A percentile compares a stretch with the other conserved stretches of the same genome.
These are phyloP conservation scores for Agrocybe praecox DNA, from an alignment of 768 basidiomycete species.

Conservation along the genomic window DNA sequence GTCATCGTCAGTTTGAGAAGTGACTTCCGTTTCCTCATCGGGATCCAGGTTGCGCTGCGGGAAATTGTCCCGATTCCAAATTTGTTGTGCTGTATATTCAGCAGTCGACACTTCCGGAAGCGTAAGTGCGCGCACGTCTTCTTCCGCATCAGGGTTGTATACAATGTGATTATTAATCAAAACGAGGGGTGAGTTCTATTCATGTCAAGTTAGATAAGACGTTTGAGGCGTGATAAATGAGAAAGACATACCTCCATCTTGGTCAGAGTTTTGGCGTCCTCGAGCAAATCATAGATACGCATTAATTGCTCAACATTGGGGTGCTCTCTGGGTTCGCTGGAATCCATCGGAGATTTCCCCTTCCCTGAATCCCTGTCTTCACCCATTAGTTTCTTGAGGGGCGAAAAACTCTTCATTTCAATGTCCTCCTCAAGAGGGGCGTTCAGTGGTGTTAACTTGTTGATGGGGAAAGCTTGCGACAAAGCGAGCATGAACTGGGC, in stretches of 20 bases:
- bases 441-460: slow-evolving; percentile 56
- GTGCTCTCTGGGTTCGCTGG: slow-evolving; percentile 51
- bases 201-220: not conserved
- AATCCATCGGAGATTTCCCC: slow-evolving; percentile 22
- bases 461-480: slow-evolving; percentile 65
- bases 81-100: not conserved
- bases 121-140: slow-evolving; percentile 16
- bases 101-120: slow-evolving; percentile 15
- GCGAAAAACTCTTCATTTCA: slow-evolving; percentile 86
- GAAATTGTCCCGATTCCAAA: slow-evolving; percentile 7
- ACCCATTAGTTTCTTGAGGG: slow-evolving; percentile 66
- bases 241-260: slow-evolving; percentile 53
- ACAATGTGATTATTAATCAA: slow-evolving; percentile 35
- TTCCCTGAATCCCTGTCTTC: slow-evolving; percentile 25
- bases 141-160: slow-evolving; percentile 32
- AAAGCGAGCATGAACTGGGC: slow-evolving; percentile 66
- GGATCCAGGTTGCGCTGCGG: slow-evolving; percentile 38
- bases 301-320: slow-evolving; percentile 97
- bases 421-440: slow-evolving; percentile 86
- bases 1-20: slow-evolving; percentile 82
- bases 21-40: slow-evolving; percentile 68
- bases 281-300: slow-evolving; percentile 84
- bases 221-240: not conserved
- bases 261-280: slow-evolving; percentile 66
- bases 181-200: slow-evolving; percentile 44